Evolutionary conservation across 2,329 filamentous ascomycete species (phyloP), one percentile per base, ranked within the genome.

Genomic region (Fusarium napiforme): DNA sequence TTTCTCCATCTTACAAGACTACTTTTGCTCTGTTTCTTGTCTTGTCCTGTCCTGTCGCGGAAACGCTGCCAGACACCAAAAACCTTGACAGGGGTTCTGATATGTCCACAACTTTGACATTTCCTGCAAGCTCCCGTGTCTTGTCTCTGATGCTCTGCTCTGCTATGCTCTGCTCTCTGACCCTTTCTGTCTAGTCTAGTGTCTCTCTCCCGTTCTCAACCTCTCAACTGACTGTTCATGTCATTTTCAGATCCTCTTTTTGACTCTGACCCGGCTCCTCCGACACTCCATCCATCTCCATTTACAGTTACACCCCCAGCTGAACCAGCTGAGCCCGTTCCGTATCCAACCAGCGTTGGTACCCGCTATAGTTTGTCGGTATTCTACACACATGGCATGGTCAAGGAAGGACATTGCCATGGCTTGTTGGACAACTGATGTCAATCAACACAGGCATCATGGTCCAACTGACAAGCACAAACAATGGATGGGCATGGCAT

Each of bases 121-220:
- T 55, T 43, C 26, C 63, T 66, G 74, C 74, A 75, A 67, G 65
- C 74, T 77, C 67, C 74, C 75, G 74, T 67, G 70, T 47, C 53
- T 34, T 15, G 32, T 34, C 7, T 73, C 46, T 64, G 55, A 45
- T 65, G 28, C 23, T 45, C 43, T 65, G 37, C n/a, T 43, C 43
- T 65, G 37, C n/a, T 43, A 15, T 46, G 43, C 64, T 45, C 23
- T 47, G 45, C 68, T 69, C 50, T 64, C 60, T 55, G 58, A 58
- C 58, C 64, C 52, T 69, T 37, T 75, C 45, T 55, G 42, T 63
- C 57, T 21, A 21, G 45, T 43, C 40, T 69, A 57, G 56, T 73
- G 59, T 73, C 58, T 55, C 40, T 37, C 43, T 59, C 23, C 46
- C 40, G 42, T 69, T 75, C 32, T 46, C 32, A 60, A 67, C 62